Percentiles rank a stretch among this genome's conserved stretches.
Conservation (phyloP, 805 yeast species). For the Wickerhamomyces chaumierensis region DNA sequence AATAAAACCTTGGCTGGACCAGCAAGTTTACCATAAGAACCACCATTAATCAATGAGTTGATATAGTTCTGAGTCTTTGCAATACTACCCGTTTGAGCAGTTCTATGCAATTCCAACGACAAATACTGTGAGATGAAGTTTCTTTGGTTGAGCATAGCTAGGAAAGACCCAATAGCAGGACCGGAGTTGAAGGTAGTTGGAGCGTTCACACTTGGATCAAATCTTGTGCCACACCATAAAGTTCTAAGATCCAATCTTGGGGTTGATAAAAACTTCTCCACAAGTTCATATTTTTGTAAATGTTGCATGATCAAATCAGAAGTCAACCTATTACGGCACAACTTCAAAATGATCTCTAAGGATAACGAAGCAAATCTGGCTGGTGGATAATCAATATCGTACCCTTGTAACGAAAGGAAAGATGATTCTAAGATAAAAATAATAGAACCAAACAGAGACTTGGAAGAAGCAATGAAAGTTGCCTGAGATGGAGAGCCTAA, state of each 20-base stretch:
- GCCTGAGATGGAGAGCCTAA: conserved; percentile 31
- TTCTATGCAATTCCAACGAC: conserved; percentile 61
- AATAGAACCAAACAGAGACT: conserved; percentile 46
- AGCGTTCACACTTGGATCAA: conserved; percentile 28
- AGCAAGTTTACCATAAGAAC: conserved; percentile 29
- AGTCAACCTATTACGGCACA: conserved; percentile 47
- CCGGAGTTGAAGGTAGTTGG: conserved; percentile 20
- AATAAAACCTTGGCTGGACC: conserved; percentile 61
- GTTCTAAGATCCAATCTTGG: conserved; percentile 45
- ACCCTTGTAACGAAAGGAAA: conserved; percentile 28
- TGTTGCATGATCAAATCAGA: conserved; percentile 37
- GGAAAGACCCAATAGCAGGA: conserved; percentile 38
- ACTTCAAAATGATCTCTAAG: conserved; percentile 50
- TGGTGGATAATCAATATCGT: conserved; percentile 38
- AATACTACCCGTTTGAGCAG: conserved; percentile 33
- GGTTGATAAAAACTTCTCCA: conserved; percentile 36
- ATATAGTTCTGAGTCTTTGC: conserved; percentile 43
- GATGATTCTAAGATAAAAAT: conserved; percentile 38
- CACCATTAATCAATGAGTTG: conserved; percentile 36
- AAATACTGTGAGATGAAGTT: conserved; percentile 51
- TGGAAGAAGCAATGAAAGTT: conserved; percentile 42
- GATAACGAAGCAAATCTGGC: conserved; percentile 46
- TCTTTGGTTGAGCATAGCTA: conserved; percentile 52
- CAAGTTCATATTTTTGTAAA: conserved; percentile 40
- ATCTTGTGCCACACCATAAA: conserved; percentile 40